Conservation (phyloP, 441 rosid genomes). For the Pelargonium citronellum region DNA sequence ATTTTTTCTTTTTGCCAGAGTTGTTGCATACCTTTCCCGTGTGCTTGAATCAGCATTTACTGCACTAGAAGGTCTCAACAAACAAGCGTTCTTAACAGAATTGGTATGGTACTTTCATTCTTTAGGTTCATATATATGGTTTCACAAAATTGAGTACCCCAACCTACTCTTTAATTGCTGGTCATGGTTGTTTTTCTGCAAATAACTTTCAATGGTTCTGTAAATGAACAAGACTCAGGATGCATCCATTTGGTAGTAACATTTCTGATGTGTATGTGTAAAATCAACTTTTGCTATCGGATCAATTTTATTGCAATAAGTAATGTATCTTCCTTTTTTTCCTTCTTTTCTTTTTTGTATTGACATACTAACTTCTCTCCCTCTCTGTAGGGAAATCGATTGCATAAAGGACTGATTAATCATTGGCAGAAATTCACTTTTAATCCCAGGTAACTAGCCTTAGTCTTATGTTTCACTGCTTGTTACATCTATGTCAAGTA, state of each 20-base stretch:
- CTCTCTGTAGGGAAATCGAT: constrained; percentile 62
- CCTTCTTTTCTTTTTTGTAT: neutral
- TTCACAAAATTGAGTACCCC: neutral
- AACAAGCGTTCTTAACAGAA: constrained; percentile 94
- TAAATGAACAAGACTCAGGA: neutral
- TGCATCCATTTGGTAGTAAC: neutral
- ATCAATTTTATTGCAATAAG: neutral
- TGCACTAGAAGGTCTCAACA: constrained; percentile 93
- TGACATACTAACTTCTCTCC: neutral
- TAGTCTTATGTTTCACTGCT: constrained; percentile 10
- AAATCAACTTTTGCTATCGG: neutral
- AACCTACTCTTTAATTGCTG: neutral
- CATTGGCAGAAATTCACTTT: constrained; percentile 97
- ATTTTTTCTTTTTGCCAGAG: constrained; percentile 42
- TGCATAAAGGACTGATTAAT: constrained; percentile 76
- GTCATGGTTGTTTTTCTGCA: constrained; percentile 3
- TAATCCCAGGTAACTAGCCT: constrained; percentile 74
- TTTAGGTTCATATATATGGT: constrained; percentile 5
- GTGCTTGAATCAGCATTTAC: constrained; percentile 97
- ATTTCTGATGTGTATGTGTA: neutral
- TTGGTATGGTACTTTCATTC: constrained; percentile 48
- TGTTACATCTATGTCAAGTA: neutral
- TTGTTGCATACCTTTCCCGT: constrained; percentile 95
- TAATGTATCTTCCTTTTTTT: neutral
- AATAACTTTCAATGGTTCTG: constrained; percentile 3